phyloP scores from a whole-genome alignment of 2,329 filamentous ascomycete genomes.

The Penicillium sp. region DNA sequence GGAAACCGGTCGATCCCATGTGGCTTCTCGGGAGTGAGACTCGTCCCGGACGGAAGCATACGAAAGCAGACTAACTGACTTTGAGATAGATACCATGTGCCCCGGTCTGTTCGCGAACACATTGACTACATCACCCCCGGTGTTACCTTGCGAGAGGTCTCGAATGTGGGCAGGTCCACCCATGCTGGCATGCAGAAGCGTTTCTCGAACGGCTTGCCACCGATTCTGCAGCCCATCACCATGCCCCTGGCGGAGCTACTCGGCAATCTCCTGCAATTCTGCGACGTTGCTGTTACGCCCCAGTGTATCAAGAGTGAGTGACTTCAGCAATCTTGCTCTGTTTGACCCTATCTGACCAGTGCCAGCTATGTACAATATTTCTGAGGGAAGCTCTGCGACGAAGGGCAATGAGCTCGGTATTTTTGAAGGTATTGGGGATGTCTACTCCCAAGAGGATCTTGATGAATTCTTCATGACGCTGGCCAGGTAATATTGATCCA shows the following conservation, averaged over 20 bases:
- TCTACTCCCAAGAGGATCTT: slow-evolving; percentile 47
- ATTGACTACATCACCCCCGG: slow-evolving; percentile 37
- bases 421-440: slow-evolving; percentile 46
- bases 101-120: slow-evolving; percentile 28
- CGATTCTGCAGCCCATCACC: slow-evolving; percentile 27
- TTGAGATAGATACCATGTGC: slow-evolving; percentile 28
- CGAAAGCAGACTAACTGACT: slow-evolving; percentile 3
- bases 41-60: slow-evolving; percentile 1
- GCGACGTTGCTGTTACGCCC: slow-evolving; percentile 40
- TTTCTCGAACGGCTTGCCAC: slow-evolving; percentile 21
- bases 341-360: neutral
- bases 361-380: slow-evolving; percentile 44
- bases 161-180: slow-evolving; percentile 12
- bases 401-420: slow-evolving; percentile 48
- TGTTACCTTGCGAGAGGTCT: slow-evolving; percentile 33
- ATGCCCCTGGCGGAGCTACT: slow-evolving; percentile 23
- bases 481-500: slow-evolving; percentile 22
- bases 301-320: slow-evolving; percentile 38
- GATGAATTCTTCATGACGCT: slow-evolving; percentile 42
- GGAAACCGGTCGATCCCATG: slow-evolving; percentile 30
- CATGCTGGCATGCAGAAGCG: slow-evolving; percentile 21
- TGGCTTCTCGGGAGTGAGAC: slow-evolving; percentile 43
- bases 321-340: neutral
- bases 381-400: slow-evolving; percentile 37
- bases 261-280: slow-evolving; percentile 20